phyloP scores from a whole-genome alignment of 2,329 filamentous ascomycete genomes.

The Cladophialophora chaetospira region DNA sequence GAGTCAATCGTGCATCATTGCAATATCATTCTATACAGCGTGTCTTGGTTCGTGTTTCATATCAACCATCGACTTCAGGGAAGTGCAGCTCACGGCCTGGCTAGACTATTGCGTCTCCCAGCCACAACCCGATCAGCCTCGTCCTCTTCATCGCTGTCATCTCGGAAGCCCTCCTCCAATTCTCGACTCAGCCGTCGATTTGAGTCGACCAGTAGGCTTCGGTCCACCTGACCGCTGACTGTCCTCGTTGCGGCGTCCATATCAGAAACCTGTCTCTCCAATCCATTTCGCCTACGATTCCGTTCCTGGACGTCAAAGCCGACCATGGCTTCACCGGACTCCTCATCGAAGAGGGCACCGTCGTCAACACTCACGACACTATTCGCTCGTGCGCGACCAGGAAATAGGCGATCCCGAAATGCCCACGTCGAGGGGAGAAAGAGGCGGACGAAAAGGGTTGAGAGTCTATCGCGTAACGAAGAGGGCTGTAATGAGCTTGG shows the following conservation, averaged over 20 bases:
- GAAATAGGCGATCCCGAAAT: slow-evolving; percentile 36
- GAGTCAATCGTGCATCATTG: too few relatives aligned
- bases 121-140: slow-evolving; percentile 30
- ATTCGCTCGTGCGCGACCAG: slow-evolving; percentile 30
- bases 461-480: slow-evolving; percentile 45
- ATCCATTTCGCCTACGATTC: slow-evolving; percentile 39
- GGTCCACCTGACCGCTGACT: slow-evolving; percentile 12
- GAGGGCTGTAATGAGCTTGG: slow-evolving; percentile 26
- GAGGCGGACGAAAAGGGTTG: slow-evolving; percentile 45
- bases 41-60: too few relatives aligned
- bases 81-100: slow-evolving; percentile 1
- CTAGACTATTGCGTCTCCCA: slow-evolving; percentile 8
- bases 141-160: slow-evolving; percentile 67
- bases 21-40: too few relatives aligned
- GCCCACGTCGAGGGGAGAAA: slow-evolving; percentile 49
- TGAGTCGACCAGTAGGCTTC: slow-evolving; percentile 39
- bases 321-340: slow-evolving; percentile 60
- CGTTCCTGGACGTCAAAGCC: slow-evolving; percentile 56
- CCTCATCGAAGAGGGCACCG: slow-evolving; percentile 65
- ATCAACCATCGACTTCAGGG: background rate
- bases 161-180: slow-evolving; percentile 73
- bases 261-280: slow-evolving; percentile 40
- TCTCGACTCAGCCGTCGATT: slow-evolving; percentile 73
- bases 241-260: slow-evolving; percentile 33
- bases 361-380: slow-evolving; percentile 49